Conservation (phyloP, 2,329 filamentous ascomycete genomes). For the Teratosphaeria nubilosa region DNA sequence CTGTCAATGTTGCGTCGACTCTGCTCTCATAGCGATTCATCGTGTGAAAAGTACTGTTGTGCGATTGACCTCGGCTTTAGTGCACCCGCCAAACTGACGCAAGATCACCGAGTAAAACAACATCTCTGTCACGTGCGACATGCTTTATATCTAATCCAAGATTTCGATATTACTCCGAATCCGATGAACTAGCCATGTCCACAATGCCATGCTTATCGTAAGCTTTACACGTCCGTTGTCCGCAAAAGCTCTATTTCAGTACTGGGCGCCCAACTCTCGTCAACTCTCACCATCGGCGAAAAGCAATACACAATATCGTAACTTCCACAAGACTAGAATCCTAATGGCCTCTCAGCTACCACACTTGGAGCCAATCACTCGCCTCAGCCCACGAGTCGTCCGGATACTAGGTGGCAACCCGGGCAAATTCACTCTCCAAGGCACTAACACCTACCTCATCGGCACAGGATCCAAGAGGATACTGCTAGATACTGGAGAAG, state of each 20-base stretch:
- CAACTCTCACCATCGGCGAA: neutral
- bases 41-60: neutral
- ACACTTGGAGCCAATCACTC: constrained; percentile 61
- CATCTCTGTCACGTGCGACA: no score
- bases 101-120: no score
- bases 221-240: neutral
- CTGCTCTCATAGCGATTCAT: neutral
- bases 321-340: neutral
- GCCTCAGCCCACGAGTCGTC: constrained; percentile 66
- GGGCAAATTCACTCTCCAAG: constrained; percentile 65
- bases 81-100: neutral
- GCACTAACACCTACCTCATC: constrained; percentile 90
- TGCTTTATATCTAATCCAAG: no score
- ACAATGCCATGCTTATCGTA: neutral
- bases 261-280: neutral
- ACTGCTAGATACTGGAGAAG: constrained; percentile 85
- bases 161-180: no score
- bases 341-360: constrained; percentile 33
- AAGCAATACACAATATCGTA: neutral
- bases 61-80: neutral
- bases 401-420: constrained; percentile 87
- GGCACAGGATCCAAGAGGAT: constrained; percentile 64
- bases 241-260: neutral
- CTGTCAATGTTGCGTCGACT: no score
- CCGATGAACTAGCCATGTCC: neutral